Conservation (phyloP, 2,329 filamentous ascomycete species). For the Fonsecaea pedrosoi region DNA sequence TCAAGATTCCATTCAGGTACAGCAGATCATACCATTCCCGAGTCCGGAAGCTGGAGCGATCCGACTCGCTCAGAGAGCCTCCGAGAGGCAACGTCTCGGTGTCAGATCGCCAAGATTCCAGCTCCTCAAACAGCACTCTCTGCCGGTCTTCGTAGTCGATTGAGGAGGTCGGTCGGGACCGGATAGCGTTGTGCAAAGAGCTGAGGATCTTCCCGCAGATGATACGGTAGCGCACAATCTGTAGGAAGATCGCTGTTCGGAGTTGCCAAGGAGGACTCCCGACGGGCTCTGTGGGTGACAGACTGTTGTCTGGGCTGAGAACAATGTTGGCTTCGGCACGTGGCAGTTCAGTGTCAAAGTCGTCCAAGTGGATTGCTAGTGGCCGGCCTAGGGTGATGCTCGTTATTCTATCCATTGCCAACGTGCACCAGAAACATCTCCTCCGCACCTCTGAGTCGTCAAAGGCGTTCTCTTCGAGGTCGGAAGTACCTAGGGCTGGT, state of each 20-base stretch:
- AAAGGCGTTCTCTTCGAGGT: not conserved
- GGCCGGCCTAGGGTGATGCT: constrained; percentile 24
- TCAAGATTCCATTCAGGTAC: constrained; percentile 53
- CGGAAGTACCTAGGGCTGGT: constrained; percentile 1
- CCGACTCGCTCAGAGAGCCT: constrained; percentile 47
- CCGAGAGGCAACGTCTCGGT: constrained; percentile 4
- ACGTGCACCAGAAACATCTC: constrained; percentile 54
- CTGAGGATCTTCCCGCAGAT: constrained; percentile 23
- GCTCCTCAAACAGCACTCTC: constrained; percentile 5
- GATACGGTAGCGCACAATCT: constrained; percentile 20
- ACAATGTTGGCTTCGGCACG: constrained; percentile 16
- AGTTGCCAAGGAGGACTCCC: constrained; percentile 19
- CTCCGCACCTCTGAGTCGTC: constrained; percentile 44
- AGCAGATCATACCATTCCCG: constrained; percentile 54
- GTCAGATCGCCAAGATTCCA: constrained; percentile 19
- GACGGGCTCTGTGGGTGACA: constrained; percentile 16
- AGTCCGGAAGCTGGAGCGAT: constrained; percentile 51
- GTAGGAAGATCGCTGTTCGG: constrained; percentile 20
- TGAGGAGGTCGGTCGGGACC: not conserved
- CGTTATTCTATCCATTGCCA: constrained; percentile 40
- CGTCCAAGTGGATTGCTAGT: constrained; percentile 19
- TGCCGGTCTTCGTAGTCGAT: constrained; percentile 16
- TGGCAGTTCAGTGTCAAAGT: constrained; percentile 23
- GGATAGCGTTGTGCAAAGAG: constrained; percentile 22
- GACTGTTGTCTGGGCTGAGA: constrained; percentile 16